Conservation (phyloP, 2,329 filamentous ascomycete species). For the Fusarium neocosmosporiellum region DNA sequence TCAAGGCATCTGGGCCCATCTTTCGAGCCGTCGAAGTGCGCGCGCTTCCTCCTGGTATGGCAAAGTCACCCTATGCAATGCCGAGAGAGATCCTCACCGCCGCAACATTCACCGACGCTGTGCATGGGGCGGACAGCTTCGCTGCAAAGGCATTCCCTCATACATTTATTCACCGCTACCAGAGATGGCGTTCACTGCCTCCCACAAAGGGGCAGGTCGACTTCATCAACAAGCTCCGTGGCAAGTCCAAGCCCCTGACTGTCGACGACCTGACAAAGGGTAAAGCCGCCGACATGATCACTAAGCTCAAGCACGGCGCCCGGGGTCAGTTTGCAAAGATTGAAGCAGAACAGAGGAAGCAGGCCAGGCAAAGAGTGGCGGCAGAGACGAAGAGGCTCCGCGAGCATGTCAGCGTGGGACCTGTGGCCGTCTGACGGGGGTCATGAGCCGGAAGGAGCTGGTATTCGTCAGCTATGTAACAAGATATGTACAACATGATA, state of each 20-base stretch:
- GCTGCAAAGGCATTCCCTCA: constrained; percentile 74
- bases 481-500: constrained; percentile 24
- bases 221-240: constrained; percentile 75
- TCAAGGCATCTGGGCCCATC: constrained; percentile 38
- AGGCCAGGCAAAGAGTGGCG: constrained; percentile 51
- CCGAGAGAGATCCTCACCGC: constrained; percentile 76
- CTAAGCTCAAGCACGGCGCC: constrained; percentile 87
- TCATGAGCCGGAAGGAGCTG: constrained; percentile 7
- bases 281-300: constrained; percentile 89
- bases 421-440: constrained; percentile 46
- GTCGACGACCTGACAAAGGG: constrained; percentile 77
- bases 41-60: constrained; percentile 55
- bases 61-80: constrained; percentile 72
- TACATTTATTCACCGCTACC: constrained; percentile 72
- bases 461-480: constrained; percentile 13
- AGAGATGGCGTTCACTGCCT: constrained; percentile 75
- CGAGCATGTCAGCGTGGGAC: constrained; percentile 68
- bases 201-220: constrained; percentile 75
- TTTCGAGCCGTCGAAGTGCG: constrained; percentile 62
- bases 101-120: constrained; percentile 76
- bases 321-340: constrained; percentile 69
- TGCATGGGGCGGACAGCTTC: constrained; percentile 88
- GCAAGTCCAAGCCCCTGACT: constrained; percentile 63
- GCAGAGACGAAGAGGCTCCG: constrained; percentile 55
- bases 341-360: constrained; percentile 64